Conservation (phyloP, 352 stramenopile genomes). For the Phytophthora gonapodyides region DNA sequence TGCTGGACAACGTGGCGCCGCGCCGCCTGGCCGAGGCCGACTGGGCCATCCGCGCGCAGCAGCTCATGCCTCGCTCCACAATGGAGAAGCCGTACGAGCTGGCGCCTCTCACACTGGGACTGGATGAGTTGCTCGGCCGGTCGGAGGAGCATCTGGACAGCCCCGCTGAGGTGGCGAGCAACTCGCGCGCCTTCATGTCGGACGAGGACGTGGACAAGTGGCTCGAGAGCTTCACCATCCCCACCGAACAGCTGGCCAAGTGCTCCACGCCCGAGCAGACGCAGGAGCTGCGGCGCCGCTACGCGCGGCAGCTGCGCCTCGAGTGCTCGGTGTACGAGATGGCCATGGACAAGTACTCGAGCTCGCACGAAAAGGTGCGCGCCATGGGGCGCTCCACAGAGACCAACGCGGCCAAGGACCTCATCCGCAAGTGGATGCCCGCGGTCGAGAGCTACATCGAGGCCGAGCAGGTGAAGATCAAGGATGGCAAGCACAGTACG, state of each 20-base stretch:
- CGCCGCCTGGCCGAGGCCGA: constrained; percentile 49
- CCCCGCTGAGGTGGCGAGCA: constrained; percentile 8
- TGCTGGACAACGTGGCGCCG: constrained; percentile 9
- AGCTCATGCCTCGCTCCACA: constrained; percentile 50
- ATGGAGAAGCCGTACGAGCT: constrained; percentile 48
- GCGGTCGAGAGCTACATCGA: constrained; percentile 47
- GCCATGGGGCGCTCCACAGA: constrained; percentile 50
- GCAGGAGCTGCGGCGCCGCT: constrained; percentile 63
- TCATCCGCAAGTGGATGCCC: constrained; percentile 69
- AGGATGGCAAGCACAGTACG: constrained; percentile 53
- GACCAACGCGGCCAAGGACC: constrained; percentile 62
- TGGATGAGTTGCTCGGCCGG: constrained; percentile 25
- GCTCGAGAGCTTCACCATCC: constrained; percentile 64
- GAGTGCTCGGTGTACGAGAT: constrained; percentile 85
- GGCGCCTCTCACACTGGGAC: constrained; percentile 26
- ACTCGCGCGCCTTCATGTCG: constrained; percentile 51
- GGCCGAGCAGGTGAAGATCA: constrained; percentile 59
- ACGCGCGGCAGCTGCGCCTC: constrained; percentile 75
- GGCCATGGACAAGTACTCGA: constrained; percentile 69
- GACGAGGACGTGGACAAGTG: constrained; percentile 81
- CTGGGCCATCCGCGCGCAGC: constrained; percentile 62
- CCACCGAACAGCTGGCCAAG: constrained; percentile 49
- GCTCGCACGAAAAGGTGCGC: constrained; percentile 53
- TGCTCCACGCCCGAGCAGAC: constrained; percentile 53
- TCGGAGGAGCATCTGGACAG: constrained; percentile 23